Evolutionary conservation across 2,329 filamentous ascomycete genomes (phyloP).

Genomic region (Zasmidium angulare): DNA sequence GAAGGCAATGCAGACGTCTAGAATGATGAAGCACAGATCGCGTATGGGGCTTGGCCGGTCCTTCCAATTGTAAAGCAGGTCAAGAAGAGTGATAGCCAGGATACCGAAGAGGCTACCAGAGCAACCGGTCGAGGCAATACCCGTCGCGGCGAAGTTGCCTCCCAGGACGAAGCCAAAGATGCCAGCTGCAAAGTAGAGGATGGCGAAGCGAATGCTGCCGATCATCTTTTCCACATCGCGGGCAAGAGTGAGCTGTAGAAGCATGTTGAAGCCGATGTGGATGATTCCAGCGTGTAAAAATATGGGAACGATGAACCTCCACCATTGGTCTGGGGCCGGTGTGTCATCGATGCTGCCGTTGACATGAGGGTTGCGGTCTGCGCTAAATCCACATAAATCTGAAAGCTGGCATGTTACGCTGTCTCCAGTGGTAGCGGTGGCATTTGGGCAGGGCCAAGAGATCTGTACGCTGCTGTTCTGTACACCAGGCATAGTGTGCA

Average conservation of each 20-base stretch:
- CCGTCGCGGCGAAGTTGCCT: conserved; percentile 84
- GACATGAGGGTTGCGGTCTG: conserved; percentile 65
- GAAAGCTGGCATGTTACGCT: conserved; percentile 68
- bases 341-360: conserved; percentile 53
- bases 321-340: conserved; percentile 88
- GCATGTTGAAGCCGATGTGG: conserved; percentile 93
- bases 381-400: conserved; percentile 79
- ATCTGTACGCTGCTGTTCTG: conserved; percentile 51
- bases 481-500: conserved; percentile 75
- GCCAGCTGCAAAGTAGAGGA: conserved; percentile 87
- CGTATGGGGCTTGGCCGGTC: conserved; percentile 73
- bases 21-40: conserved; percentile 81
- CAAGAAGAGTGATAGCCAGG: conserved; percentile 81
- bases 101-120: conserved; percentile 91
- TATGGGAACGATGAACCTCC: conserved; percentile 90
- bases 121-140: conserved; percentile 77
- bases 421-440: conserved; percentile 60
- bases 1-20: conserved; percentile 87
- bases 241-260: conserved; percentile 85
- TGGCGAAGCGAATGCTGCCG: conserved; percentile 79
- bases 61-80: conserved; percentile 89
- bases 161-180: conserved; percentile 96
- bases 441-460: conserved; percentile 77
- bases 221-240: conserved; percentile 91
- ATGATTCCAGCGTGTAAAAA: conserved; percentile 93